phyloP scores from a whole-genome alignment of 1,284 basidiomycete species.

The Trametes versicolor region DNA sequence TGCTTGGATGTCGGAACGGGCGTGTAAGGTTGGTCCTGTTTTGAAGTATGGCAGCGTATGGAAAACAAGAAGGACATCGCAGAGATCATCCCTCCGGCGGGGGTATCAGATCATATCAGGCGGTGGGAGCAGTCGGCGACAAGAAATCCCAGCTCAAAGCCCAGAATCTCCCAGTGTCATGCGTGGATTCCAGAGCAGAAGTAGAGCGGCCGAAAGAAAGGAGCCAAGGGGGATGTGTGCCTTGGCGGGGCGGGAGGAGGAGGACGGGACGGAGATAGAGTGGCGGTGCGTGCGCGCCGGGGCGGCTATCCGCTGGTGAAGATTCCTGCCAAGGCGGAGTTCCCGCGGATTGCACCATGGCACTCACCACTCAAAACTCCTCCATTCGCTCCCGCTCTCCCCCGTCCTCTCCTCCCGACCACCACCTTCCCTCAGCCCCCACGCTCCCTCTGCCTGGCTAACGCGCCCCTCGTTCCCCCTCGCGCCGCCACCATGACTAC shows the following conservation, averaged over 20 bases:
- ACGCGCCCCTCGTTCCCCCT: slow-evolving; percentile 1
- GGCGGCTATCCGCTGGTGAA: slow-evolving; percentile 32
- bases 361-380: slow-evolving; percentile 26
- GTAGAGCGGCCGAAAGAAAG: not conserved
- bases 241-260: slow-evolving; percentile 2
- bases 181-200: not conserved
- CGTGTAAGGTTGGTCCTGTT: not conserved
- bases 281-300: slow-evolving; percentile 31
- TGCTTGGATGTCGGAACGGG: too few species aligned
- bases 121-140: not conserved
- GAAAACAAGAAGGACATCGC: not conserved
- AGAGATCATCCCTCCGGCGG: not conserved
- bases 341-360: slow-evolving; percentile 29
- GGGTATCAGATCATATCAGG: not conserved
- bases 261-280: slow-evolving; percentile 34
- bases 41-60: not conserved
- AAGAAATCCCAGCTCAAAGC: not conserved
- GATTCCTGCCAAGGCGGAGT: slow-evolving; percentile 31
- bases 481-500: slow-evolving; percentile 15
- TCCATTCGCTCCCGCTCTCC: slow-evolving; percentile 18
- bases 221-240: slow-evolving; percentile 12
- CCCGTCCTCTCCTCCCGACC: slow-evolving; percentile 18
- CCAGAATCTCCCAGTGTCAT: not conserved
- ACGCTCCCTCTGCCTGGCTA: slow-evolving; percentile 6
- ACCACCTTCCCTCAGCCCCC: slow-evolving; percentile 11